These are phyloP conservation scores for Niveomyces coronatus DNA, from an alignment of 2,329 filamentous ascomycete species.

Conservation along the genomic window DNA sequence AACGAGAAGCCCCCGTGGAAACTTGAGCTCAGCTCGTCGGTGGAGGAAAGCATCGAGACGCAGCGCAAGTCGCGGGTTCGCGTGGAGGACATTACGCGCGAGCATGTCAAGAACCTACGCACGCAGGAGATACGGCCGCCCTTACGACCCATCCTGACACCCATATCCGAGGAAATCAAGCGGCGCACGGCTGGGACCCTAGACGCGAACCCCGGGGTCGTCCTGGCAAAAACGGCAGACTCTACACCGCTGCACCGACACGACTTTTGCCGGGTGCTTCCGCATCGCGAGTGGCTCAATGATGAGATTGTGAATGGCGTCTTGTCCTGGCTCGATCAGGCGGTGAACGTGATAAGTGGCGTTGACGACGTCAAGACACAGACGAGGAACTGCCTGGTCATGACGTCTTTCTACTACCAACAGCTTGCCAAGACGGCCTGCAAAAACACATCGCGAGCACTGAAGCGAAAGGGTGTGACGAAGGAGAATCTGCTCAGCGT, in stretches of 20 bases:
- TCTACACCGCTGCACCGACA: conserved; percentile 39
- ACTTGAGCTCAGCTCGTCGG: conserved; percentile 3
- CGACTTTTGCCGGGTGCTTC: conserved; percentile 55
- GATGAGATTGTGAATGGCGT: conserved; percentile 65
- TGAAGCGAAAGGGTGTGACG: conserved; percentile 45
- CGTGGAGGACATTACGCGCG: conserved; percentile 4
- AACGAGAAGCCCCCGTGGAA: conserved; percentile 4
- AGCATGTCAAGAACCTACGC: conserved; percentile 4
- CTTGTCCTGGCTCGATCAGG: conserved; percentile 48
- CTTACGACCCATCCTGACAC: conserved; percentile 1
- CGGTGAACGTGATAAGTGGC: conserved; percentile 46
- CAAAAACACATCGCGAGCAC: conserved; percentile 39
- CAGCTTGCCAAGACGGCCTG: conserved; percentile 40
- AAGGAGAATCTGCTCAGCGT: conserved; percentile 54
- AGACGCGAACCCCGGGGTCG: conserved; percentile 17
- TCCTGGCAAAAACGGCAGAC: conserved; percentile 36
- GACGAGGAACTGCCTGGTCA: conserved; percentile 48
- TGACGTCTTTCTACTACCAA: conserved; percentile 58
- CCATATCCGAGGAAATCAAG: conserved; percentile 1
- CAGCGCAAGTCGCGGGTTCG: conserved; percentile 3
- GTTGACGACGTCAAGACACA: conserved; percentile 34
- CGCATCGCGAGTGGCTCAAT: conserved; percentile 56
- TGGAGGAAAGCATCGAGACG: conserved; percentile 1
- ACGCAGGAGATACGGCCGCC: not conserved
- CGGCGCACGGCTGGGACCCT: conserved; percentile 1